Percentiles rank a stretch among this genome's conserved stretches.
These are phyloP conservation scores for Holtermannia corniformis DNA, from an alignment of 768 basidiomycete genomes.

Conservation along the genomic window DNA sequence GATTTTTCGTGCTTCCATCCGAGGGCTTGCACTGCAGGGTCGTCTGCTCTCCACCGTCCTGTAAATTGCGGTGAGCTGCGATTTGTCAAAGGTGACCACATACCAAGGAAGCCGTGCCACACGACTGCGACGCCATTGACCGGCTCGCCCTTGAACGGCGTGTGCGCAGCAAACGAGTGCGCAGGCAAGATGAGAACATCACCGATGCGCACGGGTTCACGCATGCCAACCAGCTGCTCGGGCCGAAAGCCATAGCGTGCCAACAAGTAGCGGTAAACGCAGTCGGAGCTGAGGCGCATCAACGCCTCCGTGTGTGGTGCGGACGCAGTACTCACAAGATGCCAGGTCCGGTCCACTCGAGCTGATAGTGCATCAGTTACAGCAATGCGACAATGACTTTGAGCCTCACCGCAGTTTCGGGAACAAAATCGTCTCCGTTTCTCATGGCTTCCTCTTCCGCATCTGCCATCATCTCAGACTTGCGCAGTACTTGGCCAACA, in stretches of 20 bases:
- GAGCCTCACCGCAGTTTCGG: constrained; percentile 22
- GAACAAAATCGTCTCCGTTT: constrained; percentile 16
- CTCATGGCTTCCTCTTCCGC: constrained; percentile 9
- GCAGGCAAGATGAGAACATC: constrained; percentile 31
- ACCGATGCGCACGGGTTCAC: constrained; percentile 20
- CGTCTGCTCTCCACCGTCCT: constrained; percentile 25
- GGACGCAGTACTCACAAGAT: constrained; percentile 13
- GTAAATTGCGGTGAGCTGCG: not conserved
- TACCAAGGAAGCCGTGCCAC: constrained; percentile 26
- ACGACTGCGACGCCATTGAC: constrained; percentile 25
- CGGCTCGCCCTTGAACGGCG: constrained; percentile 18
- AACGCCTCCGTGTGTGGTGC: too few relatives aligned
- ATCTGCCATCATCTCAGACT: constrained; percentile 14
- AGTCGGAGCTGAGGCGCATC: constrained; percentile 12
- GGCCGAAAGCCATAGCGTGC: constrained; percentile 29
- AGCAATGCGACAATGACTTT: too few relatives aligned
- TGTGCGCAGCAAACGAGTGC: constrained; percentile 24
- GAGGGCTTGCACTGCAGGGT: constrained; percentile 21
- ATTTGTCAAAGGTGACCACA: too few relatives aligned
- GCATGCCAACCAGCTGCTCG: constrained; percentile 16
- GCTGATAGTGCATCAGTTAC: constrained; percentile 4
- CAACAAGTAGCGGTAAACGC: constrained; percentile 28
- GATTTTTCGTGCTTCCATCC: constrained; percentile 22
- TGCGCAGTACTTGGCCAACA: constrained; percentile 18
- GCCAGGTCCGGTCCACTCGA: constrained; percentile 30